Percentiles rank a stretch among this genome's conserved stretches.
Evolutionary conservation across 2,329 filamentous ascomycete genomes (phyloP).

Genomic region (Apiospora kogelbergensis): DNA sequence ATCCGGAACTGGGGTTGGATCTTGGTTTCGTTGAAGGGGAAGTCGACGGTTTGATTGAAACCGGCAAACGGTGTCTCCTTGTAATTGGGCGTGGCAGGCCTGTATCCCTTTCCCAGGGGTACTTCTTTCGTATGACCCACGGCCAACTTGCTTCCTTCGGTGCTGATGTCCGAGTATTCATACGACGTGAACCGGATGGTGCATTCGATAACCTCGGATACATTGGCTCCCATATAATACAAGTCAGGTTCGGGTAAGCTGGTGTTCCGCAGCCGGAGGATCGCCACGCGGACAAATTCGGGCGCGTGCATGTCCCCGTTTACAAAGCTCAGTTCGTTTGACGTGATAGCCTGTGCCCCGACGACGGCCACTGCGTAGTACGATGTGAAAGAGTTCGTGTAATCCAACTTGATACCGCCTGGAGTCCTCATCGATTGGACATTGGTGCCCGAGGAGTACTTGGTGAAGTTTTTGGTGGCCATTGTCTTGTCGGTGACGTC

Average conservation of each 20-base stretch:
- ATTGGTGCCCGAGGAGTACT: neutral
- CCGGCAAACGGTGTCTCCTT: neutral
- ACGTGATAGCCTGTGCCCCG: neutral
- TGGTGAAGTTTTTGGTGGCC: neutral
- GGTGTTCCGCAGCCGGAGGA: slow-evolving; percentile 9
- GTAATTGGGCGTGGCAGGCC: neutral
- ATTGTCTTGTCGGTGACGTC: slow-evolving; percentile 19
- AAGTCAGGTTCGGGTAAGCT: neutral
- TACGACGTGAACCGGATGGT: slow-evolving; percentile 14
- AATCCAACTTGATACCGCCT: neutral
- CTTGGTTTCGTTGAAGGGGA: neutral
- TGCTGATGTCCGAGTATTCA: slow-evolving; percentile 15
- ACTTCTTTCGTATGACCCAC: neutral
- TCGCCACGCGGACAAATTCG: slow-evolving; percentile 13
- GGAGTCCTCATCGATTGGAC: slow-evolving; percentile 9
- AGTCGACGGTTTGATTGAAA: neutral
- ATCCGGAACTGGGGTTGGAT: slow-evolving; percentile 2
- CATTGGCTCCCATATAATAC: neutral
- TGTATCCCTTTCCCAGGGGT: neutral
- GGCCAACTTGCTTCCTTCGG: neutral
- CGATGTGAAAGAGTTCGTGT: slow-evolving; percentile 7
- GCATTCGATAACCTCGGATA: slow-evolving; percentile 16
- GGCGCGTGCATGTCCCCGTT: neutral
- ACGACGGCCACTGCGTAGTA: slow-evolving; percentile 15
- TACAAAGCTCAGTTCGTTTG: neutral